phyloP scores from a whole-genome alignment of 495 filamentous ascomycete species.

The Penicillium canariense region DNA sequence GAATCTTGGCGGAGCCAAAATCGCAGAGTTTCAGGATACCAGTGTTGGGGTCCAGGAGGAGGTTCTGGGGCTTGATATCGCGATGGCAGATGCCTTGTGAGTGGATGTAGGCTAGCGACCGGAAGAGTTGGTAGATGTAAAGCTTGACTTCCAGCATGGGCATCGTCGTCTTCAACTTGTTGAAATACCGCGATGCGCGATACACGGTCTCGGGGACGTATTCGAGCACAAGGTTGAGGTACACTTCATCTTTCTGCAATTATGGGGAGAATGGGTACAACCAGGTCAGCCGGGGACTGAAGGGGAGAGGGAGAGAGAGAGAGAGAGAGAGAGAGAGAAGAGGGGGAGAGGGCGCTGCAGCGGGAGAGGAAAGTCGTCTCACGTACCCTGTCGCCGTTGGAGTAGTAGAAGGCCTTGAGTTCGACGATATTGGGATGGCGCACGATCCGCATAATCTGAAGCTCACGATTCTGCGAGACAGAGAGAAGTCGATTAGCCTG shows the following conservation, averaged over 20 bases:
- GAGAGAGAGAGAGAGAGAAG: not conserved
- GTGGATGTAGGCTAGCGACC: constrained; percentile 97
- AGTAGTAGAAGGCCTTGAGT: constrained; percentile 99
- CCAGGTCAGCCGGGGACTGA: constrained; percentile 15
- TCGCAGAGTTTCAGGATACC: constrained; percentile 97
- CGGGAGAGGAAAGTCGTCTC: constrained; percentile 12
- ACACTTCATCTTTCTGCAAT: constrained; percentile 93
- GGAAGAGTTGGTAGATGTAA: constrained; percentile 99
- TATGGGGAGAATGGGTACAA: not conserved
- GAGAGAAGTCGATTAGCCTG: not conserved
- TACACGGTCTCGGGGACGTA: constrained; percentile 99
- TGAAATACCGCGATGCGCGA: constrained; percentile 97
- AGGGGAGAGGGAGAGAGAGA: not conserved
- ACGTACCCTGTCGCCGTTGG: constrained; percentile 93
- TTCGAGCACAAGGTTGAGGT: constrained; percentile 96
- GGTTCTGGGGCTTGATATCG: constrained; percentile 98
- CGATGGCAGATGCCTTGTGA: constrained; percentile 99
- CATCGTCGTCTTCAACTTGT: constrained; percentile 99
- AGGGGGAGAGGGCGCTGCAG: constrained; percentile 6
- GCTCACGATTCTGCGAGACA: constrained; percentile 81
- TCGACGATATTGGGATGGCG: constrained; percentile 98
- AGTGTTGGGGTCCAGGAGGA: constrained; percentile 84
- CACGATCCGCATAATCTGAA: constrained; percentile 99
- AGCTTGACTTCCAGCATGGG: constrained; percentile 97
- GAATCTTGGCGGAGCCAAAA: constrained; percentile 97